Percentiles rank a stretch among this genome's conserved stretches.
These are phyloP conservation scores for Aotearoamyces nothofagi DNA, from an alignment of 2,329 filamentous ascomycete species.

Conservation along the genomic window DNA sequence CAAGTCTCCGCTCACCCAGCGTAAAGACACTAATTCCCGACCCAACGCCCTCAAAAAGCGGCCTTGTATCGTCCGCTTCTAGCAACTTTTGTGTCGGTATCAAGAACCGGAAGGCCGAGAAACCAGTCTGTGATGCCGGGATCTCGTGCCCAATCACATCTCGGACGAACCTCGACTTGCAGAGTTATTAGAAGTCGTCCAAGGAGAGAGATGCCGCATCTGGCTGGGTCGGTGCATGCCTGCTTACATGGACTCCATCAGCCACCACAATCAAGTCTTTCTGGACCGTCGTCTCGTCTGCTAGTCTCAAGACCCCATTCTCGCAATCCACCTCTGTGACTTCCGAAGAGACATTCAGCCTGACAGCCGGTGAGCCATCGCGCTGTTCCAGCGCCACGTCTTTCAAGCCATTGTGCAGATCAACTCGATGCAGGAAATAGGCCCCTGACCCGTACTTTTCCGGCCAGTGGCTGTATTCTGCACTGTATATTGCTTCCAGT, in stretches of 20 bases:
- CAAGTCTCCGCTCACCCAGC: conserved; percentile 8
- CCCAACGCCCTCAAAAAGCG: conserved; percentile 15
- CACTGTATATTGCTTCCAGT: no score
- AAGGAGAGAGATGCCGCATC: no score
- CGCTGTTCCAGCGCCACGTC: conserved; percentile 15
- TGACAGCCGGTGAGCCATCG: conserved; percentile 11
- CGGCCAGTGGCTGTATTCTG: no score
- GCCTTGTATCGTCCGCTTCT: conserved; percentile 16
- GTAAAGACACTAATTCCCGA: conserved; percentile 13
- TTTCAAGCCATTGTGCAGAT: conserved; percentile 23
- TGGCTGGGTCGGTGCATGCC: no score
- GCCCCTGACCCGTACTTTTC: conserved; percentile 10
- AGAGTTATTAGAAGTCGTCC: no score
- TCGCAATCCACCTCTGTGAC: no score
- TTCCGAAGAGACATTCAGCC: conserved; percentile 8
- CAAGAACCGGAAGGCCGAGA: conserved; percentile 21
- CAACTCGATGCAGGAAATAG: conserved; percentile 21
- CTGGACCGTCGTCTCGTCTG: conserved; percentile 14
- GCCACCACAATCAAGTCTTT: conserved; percentile 22
- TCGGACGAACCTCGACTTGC: conserved; percentile 5
- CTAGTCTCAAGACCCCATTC: no score
- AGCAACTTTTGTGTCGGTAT: conserved; percentile 17
- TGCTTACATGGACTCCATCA: conserved; percentile 20
- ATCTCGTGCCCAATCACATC: conserved; percentile 9
- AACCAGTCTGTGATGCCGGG: conserved; percentile 7